Evolutionary conservation across 108 stramenopile genomes (phyloP).

Genomic region (Parietichytrium sp.): DNA sequence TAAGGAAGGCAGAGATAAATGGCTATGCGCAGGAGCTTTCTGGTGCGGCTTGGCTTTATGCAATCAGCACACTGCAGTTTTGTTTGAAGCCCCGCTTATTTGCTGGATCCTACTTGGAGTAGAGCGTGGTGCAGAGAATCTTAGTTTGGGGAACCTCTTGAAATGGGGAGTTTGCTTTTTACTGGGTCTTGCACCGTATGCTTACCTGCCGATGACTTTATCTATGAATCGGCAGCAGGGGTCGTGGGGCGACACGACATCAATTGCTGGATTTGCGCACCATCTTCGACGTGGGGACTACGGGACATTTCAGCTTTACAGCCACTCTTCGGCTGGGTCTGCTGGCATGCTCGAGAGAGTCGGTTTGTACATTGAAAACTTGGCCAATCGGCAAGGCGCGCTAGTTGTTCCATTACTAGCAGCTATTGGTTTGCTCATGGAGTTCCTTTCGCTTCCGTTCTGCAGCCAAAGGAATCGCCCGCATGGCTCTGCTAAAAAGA

Average conservation of each 20-base stretch:
- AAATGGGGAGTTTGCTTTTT: constrained; percentile 44
- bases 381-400: background rate
- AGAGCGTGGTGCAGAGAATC: background rate
- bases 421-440: background rate
- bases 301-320: constrained; percentile 71
- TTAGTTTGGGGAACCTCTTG: background rate
- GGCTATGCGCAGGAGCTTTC: constrained; percentile 55
- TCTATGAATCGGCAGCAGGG: constrained; percentile 59
- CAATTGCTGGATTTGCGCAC: constrained; percentile 62
- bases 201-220: constrained; percentile 59
- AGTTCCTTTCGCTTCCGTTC: background rate
- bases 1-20: background rate
- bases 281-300: constrained; percentile 73
- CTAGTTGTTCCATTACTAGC: background rate
- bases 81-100: constrained; percentile 62
- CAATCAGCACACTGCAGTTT: constrained; percentile 76
- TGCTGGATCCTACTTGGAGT: constrained; percentile 47
- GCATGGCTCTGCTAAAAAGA: background rate
- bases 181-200: constrained; percentile 62
- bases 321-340: constrained; percentile 46
- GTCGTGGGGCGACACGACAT: constrained; percentile 72
- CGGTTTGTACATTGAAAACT: background rate
- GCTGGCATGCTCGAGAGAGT: constrained; percentile 54
- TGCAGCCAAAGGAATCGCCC: background rate
- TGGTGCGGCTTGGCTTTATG: constrained; percentile 69